phyloP scores from a whole-genome alignment of 2,329 filamentous ascomycete genomes.

The Nigrospora oryzae region DNA sequence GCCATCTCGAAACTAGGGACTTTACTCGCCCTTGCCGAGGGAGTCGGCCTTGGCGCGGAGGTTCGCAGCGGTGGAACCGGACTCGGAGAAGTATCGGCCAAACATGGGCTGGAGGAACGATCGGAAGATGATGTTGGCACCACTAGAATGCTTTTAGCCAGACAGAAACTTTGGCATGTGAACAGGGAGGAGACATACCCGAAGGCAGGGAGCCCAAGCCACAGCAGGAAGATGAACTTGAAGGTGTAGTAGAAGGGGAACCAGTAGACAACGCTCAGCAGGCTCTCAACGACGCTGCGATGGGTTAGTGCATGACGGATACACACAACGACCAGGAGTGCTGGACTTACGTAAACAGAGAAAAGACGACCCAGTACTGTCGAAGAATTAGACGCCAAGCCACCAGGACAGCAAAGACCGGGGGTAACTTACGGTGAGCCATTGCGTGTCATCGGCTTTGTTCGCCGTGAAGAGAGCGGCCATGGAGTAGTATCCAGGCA shows the following conservation, averaged over 20 bases:
- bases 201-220: constrained; percentile 94
- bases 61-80: constrained; percentile 70
- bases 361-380: constrained; percentile 82
- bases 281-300: constrained; percentile 64
- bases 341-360: constrained; percentile 60
- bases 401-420: background rate
- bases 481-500: constrained; percentile 80
- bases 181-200: constrained; percentile 50
- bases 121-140: constrained; percentile 93
- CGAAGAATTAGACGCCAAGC: constrained; percentile 22
- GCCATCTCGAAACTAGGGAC: background rate
- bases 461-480: constrained; percentile 62
- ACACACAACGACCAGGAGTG: too few relatives aligned
- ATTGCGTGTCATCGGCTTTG: constrained; percentile 77
- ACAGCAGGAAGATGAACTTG: constrained; percentile 96
- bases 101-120: constrained; percentile 90
- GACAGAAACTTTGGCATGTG: background rate
- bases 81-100: constrained; percentile 74
- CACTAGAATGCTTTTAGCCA: constrained; percentile 42
- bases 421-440: constrained; percentile 53
- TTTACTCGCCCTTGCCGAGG: constrained; percentile 61
- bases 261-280: constrained; percentile 82
- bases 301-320: too few relatives aligned
- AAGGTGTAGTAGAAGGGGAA: constrained; percentile 99
- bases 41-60: constrained; percentile 83